Conservation (phyloP, 257 asterid genomes). For the Paraleonurus japonicus region DNA sequence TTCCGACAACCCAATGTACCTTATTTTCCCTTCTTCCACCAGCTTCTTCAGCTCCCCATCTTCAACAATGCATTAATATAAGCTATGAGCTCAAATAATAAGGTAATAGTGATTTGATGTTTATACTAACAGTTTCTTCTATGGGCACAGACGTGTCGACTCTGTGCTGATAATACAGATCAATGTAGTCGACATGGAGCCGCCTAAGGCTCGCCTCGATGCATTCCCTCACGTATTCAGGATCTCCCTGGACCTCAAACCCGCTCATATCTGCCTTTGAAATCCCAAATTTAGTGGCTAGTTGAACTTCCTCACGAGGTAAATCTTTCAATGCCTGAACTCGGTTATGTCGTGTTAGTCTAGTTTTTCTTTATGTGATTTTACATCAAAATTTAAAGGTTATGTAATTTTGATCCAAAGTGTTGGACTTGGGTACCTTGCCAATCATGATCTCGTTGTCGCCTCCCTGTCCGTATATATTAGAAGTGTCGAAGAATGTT, state of each 20-base stretch:
- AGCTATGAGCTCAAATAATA: too few relatives aligned
- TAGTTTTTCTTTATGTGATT: too few relatives aligned
- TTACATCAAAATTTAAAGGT: too few relatives aligned
- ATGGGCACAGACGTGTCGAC: constrained; percentile 48
- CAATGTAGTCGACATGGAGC: constrained; percentile 52
- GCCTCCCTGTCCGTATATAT: constrained; percentile 34
- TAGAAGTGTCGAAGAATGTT: constrained; percentile 55
- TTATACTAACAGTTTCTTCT: constrained; percentile 55
- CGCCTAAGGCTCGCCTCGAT: constrained; percentile 54
- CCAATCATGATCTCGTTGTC: constrained; percentile 55
- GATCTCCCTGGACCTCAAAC: constrained; percentile 46
- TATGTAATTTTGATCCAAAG: too few relatives aligned
- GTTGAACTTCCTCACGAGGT: constrained; percentile 51
- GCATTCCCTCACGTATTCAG: constrained; percentile 44
- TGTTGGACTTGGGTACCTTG: constrained; percentile 41
- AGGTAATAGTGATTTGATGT: too few relatives aligned
- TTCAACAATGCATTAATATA: constrained; percentile 15
- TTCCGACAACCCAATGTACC: constrained; percentile 56
- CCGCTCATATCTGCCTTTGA: not conserved
- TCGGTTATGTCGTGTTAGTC: not conserved
- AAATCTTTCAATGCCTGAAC: constrained; percentile 50
- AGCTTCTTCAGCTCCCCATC: constrained; percentile 58
- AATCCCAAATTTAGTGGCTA: constrained; percentile 57
- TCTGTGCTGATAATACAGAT: constrained; percentile 54
- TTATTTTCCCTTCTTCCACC: constrained; percentile 57